A percentile compares a stretch with the other conserved stretches of the same genome.
phyloP scores from a whole-genome alignment of 192 early-diverging fungal species.

The Backusella sp. region DNA sequence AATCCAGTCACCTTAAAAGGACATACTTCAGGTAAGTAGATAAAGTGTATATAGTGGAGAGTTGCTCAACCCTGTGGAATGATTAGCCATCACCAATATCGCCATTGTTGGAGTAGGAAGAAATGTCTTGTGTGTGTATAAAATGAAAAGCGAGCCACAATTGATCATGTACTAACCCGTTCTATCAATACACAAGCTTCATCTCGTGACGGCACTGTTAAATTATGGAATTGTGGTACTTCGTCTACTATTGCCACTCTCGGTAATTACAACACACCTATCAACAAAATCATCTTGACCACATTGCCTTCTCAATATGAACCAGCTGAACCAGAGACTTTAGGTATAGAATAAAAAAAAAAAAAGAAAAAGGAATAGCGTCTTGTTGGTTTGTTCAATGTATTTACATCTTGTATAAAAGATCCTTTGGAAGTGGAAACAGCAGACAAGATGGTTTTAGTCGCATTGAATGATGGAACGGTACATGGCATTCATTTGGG shows the following conservation, averaged over 20 bases:
- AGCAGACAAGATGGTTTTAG: slow-evolving; percentile 42
- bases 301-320: background rate
- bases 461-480: slow-evolving; percentile 37
- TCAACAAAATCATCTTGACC: slow-evolving; percentile 41
- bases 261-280: slow-evolving; percentile 12
- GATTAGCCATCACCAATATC: slow-evolving; percentile 54
- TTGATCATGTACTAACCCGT: background rate
- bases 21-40: slow-evolving; percentile 51
- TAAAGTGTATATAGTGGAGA: background rate
- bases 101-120: slow-evolving; percentile 65
- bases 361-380: no score
- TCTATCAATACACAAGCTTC: slow-evolving; percentile 35
- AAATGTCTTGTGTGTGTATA: slow-evolving; percentile 61
- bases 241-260: slow-evolving; percentile 42
- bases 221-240: slow-evolving; percentile 61
- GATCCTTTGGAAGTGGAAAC: slow-evolving; percentile 48
- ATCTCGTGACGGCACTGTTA: slow-evolving; percentile 53
- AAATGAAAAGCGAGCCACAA: background rate
- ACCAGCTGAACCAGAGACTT: background rate
- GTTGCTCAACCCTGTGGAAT: background rate
- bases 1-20: slow-evolving; percentile 73
- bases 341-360: slow-evolving; percentile 24
- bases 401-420: slow-evolving; percentile 1
- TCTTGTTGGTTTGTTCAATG: background rate
- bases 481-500: slow-evolving; percentile 46